Evolutionary conservation across 148 eudicot species (phyloP).

Genomic region (Rhododendron simsii): DNA sequence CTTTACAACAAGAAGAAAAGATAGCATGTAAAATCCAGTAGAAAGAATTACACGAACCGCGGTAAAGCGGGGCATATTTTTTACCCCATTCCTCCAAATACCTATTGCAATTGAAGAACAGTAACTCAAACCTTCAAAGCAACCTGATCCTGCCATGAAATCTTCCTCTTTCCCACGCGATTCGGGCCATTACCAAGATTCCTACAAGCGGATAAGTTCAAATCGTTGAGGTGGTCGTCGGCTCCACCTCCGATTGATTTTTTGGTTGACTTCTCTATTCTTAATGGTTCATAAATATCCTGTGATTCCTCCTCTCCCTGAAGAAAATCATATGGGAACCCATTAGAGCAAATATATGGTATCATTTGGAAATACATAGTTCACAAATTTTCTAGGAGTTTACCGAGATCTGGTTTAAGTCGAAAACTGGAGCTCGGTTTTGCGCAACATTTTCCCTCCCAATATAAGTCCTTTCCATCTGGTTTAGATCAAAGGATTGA

Average conservation of each 20-base stretch:
- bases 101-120: slow-evolving; percentile 1
- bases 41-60: background rate
- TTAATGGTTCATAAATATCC: slow-evolving; percentile 11
- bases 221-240: slow-evolving; percentile 32
- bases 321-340: background rate
- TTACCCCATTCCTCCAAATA: background rate
- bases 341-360: background rate
- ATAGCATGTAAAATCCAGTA: background rate
- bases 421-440: slow-evolving; percentile 41
- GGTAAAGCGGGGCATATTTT: background rate
- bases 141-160: slow-evolving; percentile 60
- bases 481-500: slow-evolving; percentile 14
- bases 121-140: slow-evolving; percentile 33
- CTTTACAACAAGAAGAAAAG: background rate
- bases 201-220: slow-evolving; percentile 39
- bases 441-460: slow-evolving; percentile 24
- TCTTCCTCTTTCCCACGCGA: slow-evolving; percentile 40
- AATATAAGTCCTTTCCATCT: slow-evolving; percentile 10
- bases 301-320: slow-evolving; percentile 43
- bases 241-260: slow-evolving; percentile 15
- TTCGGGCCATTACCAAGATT: slow-evolving; percentile 41
- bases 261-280: slow-evolving; percentile 20
- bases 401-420: slow-evolving; percentile 54
- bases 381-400: background rate
- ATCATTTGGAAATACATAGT: background rate